Evolutionary conservation across 2,329 filamentous ascomycete species (phyloP).

Genomic region (Ophiostoma triangulosporum): DNA sequence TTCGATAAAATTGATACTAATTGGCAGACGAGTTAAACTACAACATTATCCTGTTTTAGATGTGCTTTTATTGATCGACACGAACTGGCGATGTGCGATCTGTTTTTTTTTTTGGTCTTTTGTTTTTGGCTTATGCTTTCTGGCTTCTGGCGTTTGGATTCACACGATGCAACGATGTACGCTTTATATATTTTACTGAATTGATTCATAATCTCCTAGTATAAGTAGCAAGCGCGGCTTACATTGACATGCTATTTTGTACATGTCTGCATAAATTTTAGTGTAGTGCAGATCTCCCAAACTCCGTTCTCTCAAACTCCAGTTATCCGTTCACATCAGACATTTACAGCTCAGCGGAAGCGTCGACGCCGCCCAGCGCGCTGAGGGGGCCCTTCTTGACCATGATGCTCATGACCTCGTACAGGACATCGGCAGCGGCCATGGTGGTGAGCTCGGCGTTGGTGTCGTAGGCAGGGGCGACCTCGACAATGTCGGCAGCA

Average conservation of each 20-base stretch:
- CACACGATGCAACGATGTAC: neutral
- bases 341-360: slow-evolving; percentile 1
- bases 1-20: neutral
- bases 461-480: slow-evolving; percentile 59
- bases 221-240: neutral
- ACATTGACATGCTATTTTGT: neutral
- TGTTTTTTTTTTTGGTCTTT: neutral
- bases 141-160: neutral
- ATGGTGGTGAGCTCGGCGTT: slow-evolving; percentile 63
- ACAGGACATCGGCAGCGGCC: slow-evolving; percentile 57
- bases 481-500: slow-evolving; percentile 60
- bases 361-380: neutral
- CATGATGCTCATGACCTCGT: slow-evolving; percentile 72
- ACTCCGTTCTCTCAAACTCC: too few relatives aligned
- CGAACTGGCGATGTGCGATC: neutral
- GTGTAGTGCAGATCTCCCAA: neutral
- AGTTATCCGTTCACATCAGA: too few relatives aligned
- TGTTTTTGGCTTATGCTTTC: neutral
- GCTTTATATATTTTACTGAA: neutral
- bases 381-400: slow-evolving; percentile 63
- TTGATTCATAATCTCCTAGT: neutral
- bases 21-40: slow-evolving; percentile 4
- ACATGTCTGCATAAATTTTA: neutral
- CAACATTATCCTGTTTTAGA: slow-evolving; percentile 8
- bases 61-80: neutral